Conservation (phyloP, 257 asterid species). For the Solanum chaucha region DNA sequence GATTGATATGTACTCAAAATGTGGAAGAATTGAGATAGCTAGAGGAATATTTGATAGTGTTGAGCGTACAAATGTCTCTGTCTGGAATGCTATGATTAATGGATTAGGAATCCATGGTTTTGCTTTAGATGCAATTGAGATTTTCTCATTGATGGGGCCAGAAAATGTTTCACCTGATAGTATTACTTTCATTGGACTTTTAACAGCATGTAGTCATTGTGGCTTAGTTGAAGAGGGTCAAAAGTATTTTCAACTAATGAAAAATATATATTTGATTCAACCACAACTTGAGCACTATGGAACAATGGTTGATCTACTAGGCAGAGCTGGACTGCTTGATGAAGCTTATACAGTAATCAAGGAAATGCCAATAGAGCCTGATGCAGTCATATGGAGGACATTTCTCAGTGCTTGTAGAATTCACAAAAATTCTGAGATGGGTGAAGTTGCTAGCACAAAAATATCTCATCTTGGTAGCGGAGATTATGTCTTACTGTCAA, state of each 20-base stretch:
- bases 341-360: constrained; percentile 50
- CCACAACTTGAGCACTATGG: constrained; percentile 85
- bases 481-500: constrained; percentile 61
- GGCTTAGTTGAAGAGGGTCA: constrained; percentile 65
- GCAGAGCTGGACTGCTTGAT: constrained; percentile 56
- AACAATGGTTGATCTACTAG: constrained; percentile 66
- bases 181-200: constrained; percentile 59
- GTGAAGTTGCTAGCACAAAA: constrained; percentile 33
- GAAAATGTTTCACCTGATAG: constrained; percentile 46
- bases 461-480: constrained; percentile 50
- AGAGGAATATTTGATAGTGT: constrained; percentile 37
- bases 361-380: constrained; percentile 65
- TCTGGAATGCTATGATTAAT: constrained; percentile 75
- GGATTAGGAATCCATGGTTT: constrained; percentile 64
- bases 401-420: constrained; percentile 68
- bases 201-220: constrained; percentile 58
- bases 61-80: constrained; percentile 32
- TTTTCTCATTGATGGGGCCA: constrained; percentile 32
- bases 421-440: constrained; percentile 44
- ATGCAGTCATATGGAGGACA: constrained; percentile 63
- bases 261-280: constrained; percentile 26
- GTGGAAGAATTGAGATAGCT: constrained; percentile 62
- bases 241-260: constrained; percentile 46
- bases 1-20: constrained; percentile 72
- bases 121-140: constrained; percentile 47